Base-by-base conservation (phyloP, 805 yeast genomes). In the Candida endomychidarum region DNA sequence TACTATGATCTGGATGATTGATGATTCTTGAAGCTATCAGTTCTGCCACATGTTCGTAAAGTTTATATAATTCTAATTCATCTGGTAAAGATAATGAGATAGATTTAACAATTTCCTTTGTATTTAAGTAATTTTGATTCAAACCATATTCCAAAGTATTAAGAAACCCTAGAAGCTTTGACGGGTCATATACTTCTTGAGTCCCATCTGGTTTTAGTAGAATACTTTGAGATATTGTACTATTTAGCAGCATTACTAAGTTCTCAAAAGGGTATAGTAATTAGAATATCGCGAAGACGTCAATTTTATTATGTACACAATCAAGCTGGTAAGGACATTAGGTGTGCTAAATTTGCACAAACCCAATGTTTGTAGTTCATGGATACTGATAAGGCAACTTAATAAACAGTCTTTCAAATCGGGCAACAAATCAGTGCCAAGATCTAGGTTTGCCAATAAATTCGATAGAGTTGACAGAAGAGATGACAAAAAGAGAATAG, bases 1-100 rank as follows among this genome's bases (percentile, higher is more conserved):
- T 34, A 5, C 70, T 49, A 41, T 53, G 61, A 34, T 62, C 67
- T 1, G 72, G 72, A 42, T 67, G 70, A 28, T 51, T 44, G 2
- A 59, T 57, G 7, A 56, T 58, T 40, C 56, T 55, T 15, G 60
- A 47, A 1, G 74, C 73, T 31, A 65, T 41, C 14, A 58, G 46
- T 43, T 68, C 74, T 12, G 64, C 55, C 5, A 55, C 50, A 30
- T 60, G 53, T 16, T 56, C 64, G 32, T 51, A 53, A 8, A 65
- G 53, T 25, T 63, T 56, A 14, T 51, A 31, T 8, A 47, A 7
- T 1, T 34, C 24, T 4, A 53, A 45, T 8, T 34, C 30, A 10
- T 46, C 50, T 8, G 63, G 60, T n/a, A 58, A 25, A 0, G 60
- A 53, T 11, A 20, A 6, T n/a, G 33, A 35, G 7, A 56, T 40